Evolutionary conservation across 73 alveolate genomes (phyloP), one percentile per base, ranked within the genome.

Genomic region (Strombidium stylifer): DNA sequence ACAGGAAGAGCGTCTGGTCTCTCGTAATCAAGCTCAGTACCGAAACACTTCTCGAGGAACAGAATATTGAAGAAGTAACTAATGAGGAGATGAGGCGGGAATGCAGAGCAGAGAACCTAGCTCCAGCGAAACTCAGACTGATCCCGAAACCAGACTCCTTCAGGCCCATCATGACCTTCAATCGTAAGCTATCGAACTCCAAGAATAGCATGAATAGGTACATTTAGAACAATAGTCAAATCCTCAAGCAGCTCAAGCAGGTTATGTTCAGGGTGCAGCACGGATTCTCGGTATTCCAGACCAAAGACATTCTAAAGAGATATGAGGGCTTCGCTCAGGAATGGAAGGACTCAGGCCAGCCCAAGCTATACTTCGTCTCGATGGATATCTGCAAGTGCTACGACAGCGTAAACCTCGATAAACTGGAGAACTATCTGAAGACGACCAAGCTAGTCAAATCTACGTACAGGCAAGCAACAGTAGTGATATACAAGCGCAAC

Each of bases 311-410:
- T 7, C 10, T 23, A 21, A 50, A 16, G 26, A 15, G 19, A 11
- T 11, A 11, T 50, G 51, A 21, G n/a, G n/a, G n/a, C 10, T 50
- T 50, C 51, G 12, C 46, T 8, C 11, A 50, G 26, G 15, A 5
- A 4, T 50, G 65, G 65, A 23, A 12, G 6, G 65, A 21, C 7
- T 23, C 19, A 21, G 65, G 65, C 7, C 6, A 19, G 15, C 65
- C 65, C 6, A 18, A 50, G 51, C 65, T 50, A 16, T 50, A 16
- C 26, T 50, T 16, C 51, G 6, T 50, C 52, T 10, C 36, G 19
- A 21, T 50, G 52, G 65, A 50, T 49, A 50, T 50, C 51, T 14
- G 52, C 5, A 50, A 50, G 26, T 41, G 52, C 51, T 50, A 23
- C 26, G 65, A 50, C 51, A 23, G 52, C 5, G 65, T 50, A 8